These are phyloP conservation scores for Schizophyllum commune DNA, from an alignment of 1,284 basidiomycete species.

Conservation along the genomic window DNA sequence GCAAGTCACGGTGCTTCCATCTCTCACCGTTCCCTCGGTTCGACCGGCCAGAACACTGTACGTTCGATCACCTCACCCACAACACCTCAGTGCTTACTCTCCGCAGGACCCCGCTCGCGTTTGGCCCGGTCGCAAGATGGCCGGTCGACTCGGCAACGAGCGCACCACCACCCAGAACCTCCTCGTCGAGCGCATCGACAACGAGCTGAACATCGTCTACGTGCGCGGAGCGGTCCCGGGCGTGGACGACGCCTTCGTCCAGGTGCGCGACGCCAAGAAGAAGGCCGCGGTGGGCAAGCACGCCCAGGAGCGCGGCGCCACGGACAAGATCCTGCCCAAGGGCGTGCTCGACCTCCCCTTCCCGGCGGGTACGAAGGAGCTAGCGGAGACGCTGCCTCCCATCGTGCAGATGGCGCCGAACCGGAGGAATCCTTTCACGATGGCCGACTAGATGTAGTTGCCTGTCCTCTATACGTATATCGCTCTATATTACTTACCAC, in stretches of 20 bases:
- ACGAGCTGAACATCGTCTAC: slow-evolving; percentile 79
- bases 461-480: no score
- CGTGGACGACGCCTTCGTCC: slow-evolving; percentile 67
- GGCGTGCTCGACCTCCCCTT: slow-evolving; percentile 84
- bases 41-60: slow-evolving; percentile 93
- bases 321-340: slow-evolving; percentile 77
- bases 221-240: slow-evolving; percentile 73
- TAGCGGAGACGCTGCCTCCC: slow-evolving; percentile 59
- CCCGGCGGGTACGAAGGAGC: slow-evolving; percentile 81
- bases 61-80: slow-evolving; percentile 14
- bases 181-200: slow-evolving; percentile 84
- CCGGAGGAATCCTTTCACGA: slow-evolving; percentile 63
- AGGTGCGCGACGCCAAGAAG: slow-evolving; percentile 79
- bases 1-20: slow-evolving; percentile 97
- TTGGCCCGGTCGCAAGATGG: slow-evolving; percentile 98
- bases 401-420: slow-evolving; percentile 64
- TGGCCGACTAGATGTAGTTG: no score
- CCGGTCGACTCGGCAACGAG: slow-evolving; percentile 85
- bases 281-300: slow-evolving; percentile 53
- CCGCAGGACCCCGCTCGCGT: slow-evolving; percentile 86
- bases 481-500: no score
- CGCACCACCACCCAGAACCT: slow-evolving; percentile 87
- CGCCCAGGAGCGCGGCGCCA: slow-evolving; percentile 68
- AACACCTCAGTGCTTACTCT: slow-evolving; percentile 8
- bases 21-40: slow-evolving; percentile 89